Conservation (phyloP, 805 yeast species). For the Maudiozyma turicensis region DNA sequence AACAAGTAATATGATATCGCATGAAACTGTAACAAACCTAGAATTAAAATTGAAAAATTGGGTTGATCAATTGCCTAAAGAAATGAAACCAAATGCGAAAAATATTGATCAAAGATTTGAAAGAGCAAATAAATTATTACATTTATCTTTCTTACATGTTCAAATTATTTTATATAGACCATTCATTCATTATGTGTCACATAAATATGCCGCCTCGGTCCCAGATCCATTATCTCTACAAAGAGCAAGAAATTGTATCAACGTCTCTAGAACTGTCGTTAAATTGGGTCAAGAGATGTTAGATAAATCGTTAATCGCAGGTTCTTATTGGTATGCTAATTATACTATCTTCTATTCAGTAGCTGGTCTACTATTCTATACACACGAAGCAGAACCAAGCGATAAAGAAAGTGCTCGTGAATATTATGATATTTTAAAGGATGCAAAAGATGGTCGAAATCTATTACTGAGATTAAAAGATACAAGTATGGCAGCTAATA, state of each 20-base stretch:
- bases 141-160: slow-evolving; percentile 67
- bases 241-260: slow-evolving; percentile 76
- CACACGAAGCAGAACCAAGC: slow-evolving; percentile 42
- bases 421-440: slow-evolving; percentile 51
- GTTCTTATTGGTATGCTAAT: slow-evolving; percentile 91
- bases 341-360: slow-evolving; percentile 89
- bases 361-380: slow-evolving; percentile 77
- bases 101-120: slow-evolving; percentile 36
- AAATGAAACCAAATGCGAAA: slow-evolving; percentile 48
- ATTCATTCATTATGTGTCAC: slow-evolving; percentile 59
- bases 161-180: slow-evolving; percentile 83
- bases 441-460: slow-evolving; percentile 73
- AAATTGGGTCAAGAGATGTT: slow-evolving; percentile 74
- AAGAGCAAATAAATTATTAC: slow-evolving; percentile 68
- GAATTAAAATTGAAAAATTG: slow-evolving; percentile 68
- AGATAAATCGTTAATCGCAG: slow-evolving; percentile 58
- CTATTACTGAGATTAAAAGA: slow-evolving; percentile 64
- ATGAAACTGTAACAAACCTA: slow-evolving; percentile 48
- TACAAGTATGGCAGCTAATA: slow-evolving; percentile 64
- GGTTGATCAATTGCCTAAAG: slow-evolving; percentile 61
- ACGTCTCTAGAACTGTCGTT: slow-evolving; percentile 73
- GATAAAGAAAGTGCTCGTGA: slow-evolving; percentile 39
- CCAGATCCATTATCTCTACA: slow-evolving; percentile 40
- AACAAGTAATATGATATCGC: slow-evolving; percentile 26
- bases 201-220: slow-evolving; percentile 35